A percentile compares a stretch with the other conserved stretches of the same genome.
These are phyloP conservation scores for Euphrasia arctica DNA, from an alignment of 305 asterid species.

Conservation along the genomic window DNA sequence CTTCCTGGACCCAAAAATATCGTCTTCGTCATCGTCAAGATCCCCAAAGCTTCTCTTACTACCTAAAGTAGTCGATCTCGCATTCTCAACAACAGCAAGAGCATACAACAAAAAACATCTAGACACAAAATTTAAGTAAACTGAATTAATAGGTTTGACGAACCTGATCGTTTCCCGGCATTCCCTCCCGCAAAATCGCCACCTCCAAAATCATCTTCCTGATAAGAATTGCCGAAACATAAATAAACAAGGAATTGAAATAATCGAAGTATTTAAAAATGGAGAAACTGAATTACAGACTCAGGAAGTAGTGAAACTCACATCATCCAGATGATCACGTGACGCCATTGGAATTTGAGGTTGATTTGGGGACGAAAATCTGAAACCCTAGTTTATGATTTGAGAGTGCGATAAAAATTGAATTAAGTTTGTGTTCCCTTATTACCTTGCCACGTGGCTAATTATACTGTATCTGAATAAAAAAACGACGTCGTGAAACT, in stretches of 20 bases:
- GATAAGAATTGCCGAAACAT: conserved; percentile 14
- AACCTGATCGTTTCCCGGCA: conserved; percentile 56
- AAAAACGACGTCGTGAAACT: no score
- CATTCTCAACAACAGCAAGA: conserved; percentile 15
- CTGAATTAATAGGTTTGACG: conserved; percentile 3
- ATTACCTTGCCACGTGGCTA: no score
- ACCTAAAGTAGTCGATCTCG: conserved; percentile 37
- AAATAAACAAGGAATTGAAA: conserved; percentile 1
- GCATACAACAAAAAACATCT: background rate
- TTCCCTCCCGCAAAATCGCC: conserved; percentile 59
- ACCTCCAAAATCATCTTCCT: conserved; percentile 81
- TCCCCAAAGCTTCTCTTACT: conserved; percentile 71
- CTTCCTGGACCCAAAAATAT: conserved; percentile 84
- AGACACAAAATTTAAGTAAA: conserved; percentile 4
- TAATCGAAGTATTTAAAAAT: background rate
- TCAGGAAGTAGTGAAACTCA: conserved; percentile 23
- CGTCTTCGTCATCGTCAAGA: conserved; percentile 81
- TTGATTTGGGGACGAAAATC: conserved; percentile 26
- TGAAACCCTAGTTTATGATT: conserved; percentile 35
- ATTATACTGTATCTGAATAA: no score
- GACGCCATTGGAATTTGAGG: conserved; percentile 50
- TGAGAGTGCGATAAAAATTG: background rate
- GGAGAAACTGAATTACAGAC: background rate
- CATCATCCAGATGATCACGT: conserved; percentile 56
- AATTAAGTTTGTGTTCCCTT: no score